These are phyloP conservation scores for Coemansia sp. DNA, from an alignment of 192 early-diverging fungal species.

Conservation along the genomic window DNA sequence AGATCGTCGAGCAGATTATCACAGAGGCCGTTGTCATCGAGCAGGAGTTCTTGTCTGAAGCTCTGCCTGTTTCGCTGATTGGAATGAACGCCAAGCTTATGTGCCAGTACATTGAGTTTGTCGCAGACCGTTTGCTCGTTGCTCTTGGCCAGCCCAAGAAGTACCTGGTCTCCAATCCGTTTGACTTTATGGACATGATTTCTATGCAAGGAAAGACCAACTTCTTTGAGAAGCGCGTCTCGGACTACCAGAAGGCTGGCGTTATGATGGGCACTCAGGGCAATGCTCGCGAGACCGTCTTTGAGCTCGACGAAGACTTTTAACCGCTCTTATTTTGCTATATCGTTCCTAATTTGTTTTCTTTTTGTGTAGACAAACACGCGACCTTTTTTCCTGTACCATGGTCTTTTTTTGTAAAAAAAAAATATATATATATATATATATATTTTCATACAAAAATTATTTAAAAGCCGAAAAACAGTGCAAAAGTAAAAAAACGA, in stretches of 20 bases:
- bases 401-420: neutral
- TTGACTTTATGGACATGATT: constrained; percentile 99
- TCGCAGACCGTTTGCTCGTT: constrained; percentile 91
- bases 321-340: constrained; percentile 28
- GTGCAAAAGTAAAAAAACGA: neutral
- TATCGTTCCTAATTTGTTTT: neutral
- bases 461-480: neutral
- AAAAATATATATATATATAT: neutral
- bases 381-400: constrained; percentile 1
- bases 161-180: constrained; percentile 88
- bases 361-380: neutral
- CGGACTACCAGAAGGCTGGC: constrained; percentile 93
- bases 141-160: constrained; percentile 83
- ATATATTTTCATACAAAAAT: constrained; percentile 1
- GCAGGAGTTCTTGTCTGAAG: constrained; percentile 93
- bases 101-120: constrained; percentile 98
- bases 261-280: constrained; percentile 69
- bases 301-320: constrained; percentile 82
- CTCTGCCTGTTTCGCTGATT: constrained; percentile 89
- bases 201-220: constrained; percentile 98
- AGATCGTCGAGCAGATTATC: constrained; percentile 71
- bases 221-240: constrained; percentile 97
- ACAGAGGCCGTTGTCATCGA: constrained; percentile 90
- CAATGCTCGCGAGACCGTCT: constrained; percentile 63
- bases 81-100: constrained; percentile 96